Percentiles rank a stretch among this genome's conserved stretches.
phyloP scores from a whole-genome alignment of 2,329 filamentous ascomycete species.

The Camillea tinctor region DNA sequence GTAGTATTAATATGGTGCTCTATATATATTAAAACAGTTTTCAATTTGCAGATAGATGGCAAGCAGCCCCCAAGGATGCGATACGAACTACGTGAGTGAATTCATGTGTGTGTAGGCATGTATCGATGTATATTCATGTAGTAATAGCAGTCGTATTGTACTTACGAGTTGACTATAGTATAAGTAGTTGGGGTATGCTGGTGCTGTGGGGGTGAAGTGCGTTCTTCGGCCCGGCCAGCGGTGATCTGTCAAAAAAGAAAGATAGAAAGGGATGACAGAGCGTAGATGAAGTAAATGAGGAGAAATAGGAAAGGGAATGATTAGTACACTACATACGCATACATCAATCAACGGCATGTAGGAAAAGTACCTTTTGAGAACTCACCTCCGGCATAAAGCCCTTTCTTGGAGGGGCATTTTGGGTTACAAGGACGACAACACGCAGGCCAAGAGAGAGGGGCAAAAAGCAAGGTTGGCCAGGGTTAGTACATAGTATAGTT shows the following conservation, averaged over 20 bases:
- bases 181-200: no score
- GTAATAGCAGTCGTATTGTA: no score
- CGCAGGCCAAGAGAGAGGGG: background rate
- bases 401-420: background rate
- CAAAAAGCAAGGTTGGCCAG: background rate
- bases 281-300: no score
- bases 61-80: background rate
- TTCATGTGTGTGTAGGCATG: no score
- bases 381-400: background rate
- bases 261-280: background rate
- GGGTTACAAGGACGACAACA: background rate
- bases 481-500: no score
- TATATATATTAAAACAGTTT: background rate
- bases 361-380: background rate
- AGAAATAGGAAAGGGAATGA: background rate
- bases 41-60: background rate
- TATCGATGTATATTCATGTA: no score
- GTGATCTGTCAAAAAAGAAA: background rate
- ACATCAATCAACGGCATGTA: background rate
- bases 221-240: background rate
- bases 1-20: slow-evolving; percentile 17
- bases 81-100: background rate
- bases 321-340: background rate
- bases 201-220: no score
- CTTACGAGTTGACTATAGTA: no score